Conservation (phyloP, 768 basidiomycete genomes). For the Cantharellus anzutake region DNA sequence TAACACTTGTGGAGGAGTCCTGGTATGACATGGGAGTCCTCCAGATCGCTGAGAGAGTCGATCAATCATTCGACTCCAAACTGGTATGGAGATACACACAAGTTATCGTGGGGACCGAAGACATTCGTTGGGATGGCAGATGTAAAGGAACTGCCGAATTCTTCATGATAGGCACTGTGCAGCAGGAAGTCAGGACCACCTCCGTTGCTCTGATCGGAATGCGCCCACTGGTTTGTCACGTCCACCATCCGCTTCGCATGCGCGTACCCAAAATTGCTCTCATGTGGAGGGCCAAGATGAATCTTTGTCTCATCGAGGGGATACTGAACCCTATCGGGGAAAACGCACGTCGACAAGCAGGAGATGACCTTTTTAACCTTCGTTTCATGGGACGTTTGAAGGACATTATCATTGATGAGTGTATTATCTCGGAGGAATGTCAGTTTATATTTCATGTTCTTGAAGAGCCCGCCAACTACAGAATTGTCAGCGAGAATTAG, state of each 20-base stretch:
- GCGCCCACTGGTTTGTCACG: conserved; percentile 72
- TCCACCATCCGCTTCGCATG: conserved; percentile 94
- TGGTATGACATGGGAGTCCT: conserved; percentile 87
- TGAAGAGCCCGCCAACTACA: conserved; percentile 83
- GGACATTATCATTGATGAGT: conserved; percentile 88
- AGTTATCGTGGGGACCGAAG: conserved; percentile 93
- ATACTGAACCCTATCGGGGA: conserved; percentile 87
- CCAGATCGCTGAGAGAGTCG: conserved; percentile 45
- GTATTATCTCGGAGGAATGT: conserved; percentile 90
- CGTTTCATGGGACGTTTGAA: conserved; percentile 51
- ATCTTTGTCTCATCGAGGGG: conserved; percentile 88
- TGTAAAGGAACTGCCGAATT: conserved; percentile 88
- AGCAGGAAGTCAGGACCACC: neutral
- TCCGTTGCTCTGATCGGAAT: neutral
- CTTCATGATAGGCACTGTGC: conserved; percentile 79
- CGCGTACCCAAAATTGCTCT: conserved; percentile 92
- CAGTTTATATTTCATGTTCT: conserved; percentile 90
- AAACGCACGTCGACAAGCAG: conserved; percentile 92
- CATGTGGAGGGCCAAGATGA: conserved; percentile 80
- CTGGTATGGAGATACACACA: conserved; percentile 25
- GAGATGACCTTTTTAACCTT: conserved; percentile 68
- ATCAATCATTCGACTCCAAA: neutral
- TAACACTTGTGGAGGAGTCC: conserved; percentile 86
- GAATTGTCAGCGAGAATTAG: conserved; percentile 1
- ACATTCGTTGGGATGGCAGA: conserved; percentile 95